Percentiles rank a stretch among this genome's conserved stretches.
Evolutionary conservation across 2,329 filamentous ascomycete genomes (phyloP).

Genomic region (Diaporthe sp.): DNA sequence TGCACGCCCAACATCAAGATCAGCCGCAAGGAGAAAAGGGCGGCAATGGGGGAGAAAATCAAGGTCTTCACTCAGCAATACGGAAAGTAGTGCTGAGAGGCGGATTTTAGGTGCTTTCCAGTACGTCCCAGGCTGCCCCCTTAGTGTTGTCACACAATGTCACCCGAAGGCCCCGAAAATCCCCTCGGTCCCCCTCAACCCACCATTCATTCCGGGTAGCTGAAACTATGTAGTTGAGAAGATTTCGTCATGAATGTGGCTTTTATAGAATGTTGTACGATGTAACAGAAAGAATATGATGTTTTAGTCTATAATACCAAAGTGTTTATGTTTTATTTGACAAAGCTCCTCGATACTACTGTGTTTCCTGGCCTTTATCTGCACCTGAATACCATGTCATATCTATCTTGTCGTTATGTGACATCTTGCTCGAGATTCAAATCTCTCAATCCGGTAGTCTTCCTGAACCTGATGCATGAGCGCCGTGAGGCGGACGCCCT

Average conservation of each 20-base stretch:
- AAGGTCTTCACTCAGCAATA: not conserved
- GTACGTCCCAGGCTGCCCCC: not conserved
- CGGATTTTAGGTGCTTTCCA: not conserved
- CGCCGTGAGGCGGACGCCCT: not conserved
- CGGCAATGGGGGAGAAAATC: not conserved
- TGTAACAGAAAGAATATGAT: not conserved
- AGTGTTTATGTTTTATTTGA: not conserved
- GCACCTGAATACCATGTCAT: no score
- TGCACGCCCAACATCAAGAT: not conserved
- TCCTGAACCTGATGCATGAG: not conserved
- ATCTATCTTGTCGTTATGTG: no score
- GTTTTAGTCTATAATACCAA: not conserved
- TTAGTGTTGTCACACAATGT: not conserved
- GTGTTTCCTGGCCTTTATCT: not conserved
- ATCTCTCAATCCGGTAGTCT: no score
- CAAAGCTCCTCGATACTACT: not conserved
- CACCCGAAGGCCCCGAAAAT: rapidly evolving
- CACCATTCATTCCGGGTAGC: not conserved
- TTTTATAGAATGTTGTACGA: rapidly evolving
- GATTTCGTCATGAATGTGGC: not conserved
- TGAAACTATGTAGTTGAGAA: not conserved
- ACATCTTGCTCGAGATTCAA: no score
- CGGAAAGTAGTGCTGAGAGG: not conserved
- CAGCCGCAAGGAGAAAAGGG: not conserved
- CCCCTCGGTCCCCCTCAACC: not conserved